These are phyloP conservation scores for Trametes meyenii DNA, from an alignment of 768 basidiomycete species.

Conservation along the genomic window DNA sequence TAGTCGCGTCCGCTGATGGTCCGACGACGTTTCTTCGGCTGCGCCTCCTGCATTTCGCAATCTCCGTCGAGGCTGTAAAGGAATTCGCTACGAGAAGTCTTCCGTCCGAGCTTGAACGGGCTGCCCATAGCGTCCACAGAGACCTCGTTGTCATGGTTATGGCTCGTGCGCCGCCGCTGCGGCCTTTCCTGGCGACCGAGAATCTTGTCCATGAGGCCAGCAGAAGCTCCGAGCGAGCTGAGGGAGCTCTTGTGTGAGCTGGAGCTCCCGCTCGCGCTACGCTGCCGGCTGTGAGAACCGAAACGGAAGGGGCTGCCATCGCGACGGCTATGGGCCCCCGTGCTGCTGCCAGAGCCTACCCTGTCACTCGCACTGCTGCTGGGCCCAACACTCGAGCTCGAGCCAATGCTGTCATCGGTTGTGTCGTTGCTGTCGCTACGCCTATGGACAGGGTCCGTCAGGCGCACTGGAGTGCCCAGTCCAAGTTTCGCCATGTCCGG, in stretches of 20 bases:
- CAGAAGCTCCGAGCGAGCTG: slow-evolving; percentile 34
- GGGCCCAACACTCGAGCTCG: slow-evolving; percentile 2
- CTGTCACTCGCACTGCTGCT: slow-evolving; percentile 7
- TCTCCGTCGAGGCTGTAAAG: slow-evolving; percentile 27
- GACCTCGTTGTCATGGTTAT: slow-evolving; percentile 23
- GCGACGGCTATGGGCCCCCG: slow-evolving; percentile 3
- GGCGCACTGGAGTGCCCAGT: not conserved
- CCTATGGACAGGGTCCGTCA: not conserved
- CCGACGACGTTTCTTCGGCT: slow-evolving; percentile 55
- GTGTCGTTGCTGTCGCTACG: not conserved
- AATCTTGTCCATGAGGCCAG: slow-evolving; percentile 23
- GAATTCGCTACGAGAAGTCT: slow-evolving; percentile 23
- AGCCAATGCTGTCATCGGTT: not conserved
- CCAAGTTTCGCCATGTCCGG: not conserved
- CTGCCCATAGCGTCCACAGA: slow-evolving; percentile 31
- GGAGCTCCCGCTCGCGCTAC: slow-evolving; percentile 20
- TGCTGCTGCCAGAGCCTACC: slow-evolving; percentile 1
- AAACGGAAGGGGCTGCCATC: slow-evolving; percentile 7
- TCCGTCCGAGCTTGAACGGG: slow-evolving; percentile 23
- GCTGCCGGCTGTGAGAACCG: slow-evolving; percentile 4
- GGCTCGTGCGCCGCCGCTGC: slow-evolving; percentile 14
- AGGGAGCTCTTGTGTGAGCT: slow-evolving; percentile 22
- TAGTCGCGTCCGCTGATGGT: slow-evolving; percentile 35
- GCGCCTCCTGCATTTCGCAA: slow-evolving; percentile 37
- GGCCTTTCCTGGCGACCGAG: slow-evolving; percentile 10